Evolutionary conservation across 441 rosid species (phyloP).

Genomic region (Pelargonium fulgidum): DNA sequence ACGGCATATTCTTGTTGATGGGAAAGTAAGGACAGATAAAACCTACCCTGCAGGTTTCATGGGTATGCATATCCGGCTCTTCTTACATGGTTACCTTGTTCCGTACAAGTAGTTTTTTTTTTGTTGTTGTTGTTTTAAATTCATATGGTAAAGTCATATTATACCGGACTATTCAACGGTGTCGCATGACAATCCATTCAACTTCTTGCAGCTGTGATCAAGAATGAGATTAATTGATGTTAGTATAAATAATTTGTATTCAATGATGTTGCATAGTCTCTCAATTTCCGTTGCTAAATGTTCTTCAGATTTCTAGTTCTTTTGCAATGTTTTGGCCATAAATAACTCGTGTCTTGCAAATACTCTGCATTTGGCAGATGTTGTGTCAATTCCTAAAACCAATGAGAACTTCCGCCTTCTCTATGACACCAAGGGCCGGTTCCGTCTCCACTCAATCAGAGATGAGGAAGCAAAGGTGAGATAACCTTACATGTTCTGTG

Average conservation of each 20-base stretch:
- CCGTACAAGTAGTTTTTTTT: background rate
- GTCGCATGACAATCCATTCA: background rate
- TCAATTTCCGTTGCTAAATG: background rate
- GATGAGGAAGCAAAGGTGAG: background rate
- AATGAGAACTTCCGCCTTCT: background rate
- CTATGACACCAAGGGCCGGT: background rate
- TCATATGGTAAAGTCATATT: too few species aligned
- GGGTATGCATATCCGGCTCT: background rate
- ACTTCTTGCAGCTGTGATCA: background rate
- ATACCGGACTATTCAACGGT: background rate
- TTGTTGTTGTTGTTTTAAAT: background rate
- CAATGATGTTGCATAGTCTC: background rate
- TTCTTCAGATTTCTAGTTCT: background rate
- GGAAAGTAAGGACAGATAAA: background rate
- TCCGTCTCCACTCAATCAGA: background rate
- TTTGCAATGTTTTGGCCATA: background rate
- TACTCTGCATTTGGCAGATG: background rate
- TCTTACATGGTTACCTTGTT: background rate
- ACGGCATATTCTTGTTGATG: too few species aligned
- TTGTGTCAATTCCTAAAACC: background rate
- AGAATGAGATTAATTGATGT: background rate
- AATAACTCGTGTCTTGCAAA: background rate
- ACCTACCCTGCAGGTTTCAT: background rate
- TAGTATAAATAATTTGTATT: background rate
- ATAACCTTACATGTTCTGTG: background rate